Conservation (phyloP, 192 early-diverging fungal genomes). For the Backusella australiensis region DNA sequence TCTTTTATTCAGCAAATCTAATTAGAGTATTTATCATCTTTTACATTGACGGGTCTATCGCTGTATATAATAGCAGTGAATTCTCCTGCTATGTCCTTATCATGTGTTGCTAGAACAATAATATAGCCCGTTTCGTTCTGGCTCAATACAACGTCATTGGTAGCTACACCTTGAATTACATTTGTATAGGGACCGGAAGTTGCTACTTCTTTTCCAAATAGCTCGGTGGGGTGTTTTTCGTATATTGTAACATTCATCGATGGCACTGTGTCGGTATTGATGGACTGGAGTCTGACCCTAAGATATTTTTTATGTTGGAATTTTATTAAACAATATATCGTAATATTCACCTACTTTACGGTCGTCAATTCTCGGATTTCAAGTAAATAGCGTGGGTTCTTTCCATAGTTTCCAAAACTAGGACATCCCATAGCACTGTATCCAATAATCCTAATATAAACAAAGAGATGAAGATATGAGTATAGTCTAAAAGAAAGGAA, state of each 20-base stretch:
- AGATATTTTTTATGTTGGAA: neutral
- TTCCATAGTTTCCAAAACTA: conserved; percentile 48
- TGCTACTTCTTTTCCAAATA: conserved; percentile 52
- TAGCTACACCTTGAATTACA: conserved; percentile 52
- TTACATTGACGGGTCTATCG: conserved; percentile 43
- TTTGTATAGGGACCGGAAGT: conserved; percentile 59
- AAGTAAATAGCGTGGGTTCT: conserved; percentile 71
- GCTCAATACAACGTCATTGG: conserved; percentile 41
- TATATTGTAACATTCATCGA: conserved; percentile 70
- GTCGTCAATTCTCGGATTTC: conserved; percentile 53
- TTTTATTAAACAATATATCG: neutral
- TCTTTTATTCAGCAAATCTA: neutral
- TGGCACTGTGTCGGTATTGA: conserved; percentile 59
- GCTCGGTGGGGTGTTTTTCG: conserved; percentile 45
- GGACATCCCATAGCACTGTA: conserved; percentile 60
- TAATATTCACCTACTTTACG: conserved; percentile 44
- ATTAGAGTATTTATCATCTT: conserved; percentile 18
- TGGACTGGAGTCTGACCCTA: conserved; percentile 69
- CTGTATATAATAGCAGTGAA: conserved; percentile 49
- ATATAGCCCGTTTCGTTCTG: conserved; percentile 51
- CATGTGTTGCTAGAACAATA: conserved; percentile 48
- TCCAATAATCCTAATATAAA: conserved; percentile 41
- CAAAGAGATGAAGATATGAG: neutral
- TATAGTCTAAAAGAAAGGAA: neutral
- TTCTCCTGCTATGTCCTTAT: conserved; percentile 42